Conservation (phyloP, 2,329 filamentous ascomycete species). For the Hypocreales sp. region DNA sequence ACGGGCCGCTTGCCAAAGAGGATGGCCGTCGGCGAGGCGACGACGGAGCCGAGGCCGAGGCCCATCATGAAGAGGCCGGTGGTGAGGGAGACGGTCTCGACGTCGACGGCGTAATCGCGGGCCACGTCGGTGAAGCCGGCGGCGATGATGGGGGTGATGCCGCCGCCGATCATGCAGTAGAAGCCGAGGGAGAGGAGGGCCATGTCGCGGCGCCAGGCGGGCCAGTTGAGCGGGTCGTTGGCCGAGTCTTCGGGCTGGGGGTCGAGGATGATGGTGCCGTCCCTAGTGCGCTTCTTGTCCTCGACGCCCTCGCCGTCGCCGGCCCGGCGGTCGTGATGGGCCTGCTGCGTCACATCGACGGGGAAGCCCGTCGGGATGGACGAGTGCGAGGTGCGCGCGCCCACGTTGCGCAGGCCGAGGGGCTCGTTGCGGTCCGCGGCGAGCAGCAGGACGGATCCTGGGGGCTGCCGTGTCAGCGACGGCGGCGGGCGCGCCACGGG, state of each 20-base stretch:
- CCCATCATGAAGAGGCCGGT: conserved; percentile 94
- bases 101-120: conserved; percentile 43
- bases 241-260: conserved; percentile 82
- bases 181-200: conserved; percentile 74
- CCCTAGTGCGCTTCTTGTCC: conserved; percentile 58
- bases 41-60: conserved; percentile 66
- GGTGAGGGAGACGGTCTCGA: conserved; percentile 65
- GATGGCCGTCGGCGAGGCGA: conserved; percentile 83
- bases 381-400: conserved; percentile 41
- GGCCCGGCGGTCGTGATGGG: no score
- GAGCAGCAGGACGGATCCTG: conserved; percentile 7
- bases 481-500: no score
- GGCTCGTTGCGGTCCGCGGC: conserved; percentile 6
- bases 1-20: conserved; percentile 82
- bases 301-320: conserved; percentile 9
- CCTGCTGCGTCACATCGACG: conserved; percentile 14
- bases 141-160: conserved; percentile 79
- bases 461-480: neutral
- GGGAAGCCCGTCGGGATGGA: conserved; percentile 33
- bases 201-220: conserved; percentile 60
- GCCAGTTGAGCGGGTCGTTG: conserved; percentile 92
- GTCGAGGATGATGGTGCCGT: conserved; percentile 74
- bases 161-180: conserved; percentile 86
- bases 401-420: conserved; percentile 23
- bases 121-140: conserved; percentile 81